Conservation (phyloP, 371 early-diverging fungal species). For the Hamiltosporidium magnivora region DNA sequence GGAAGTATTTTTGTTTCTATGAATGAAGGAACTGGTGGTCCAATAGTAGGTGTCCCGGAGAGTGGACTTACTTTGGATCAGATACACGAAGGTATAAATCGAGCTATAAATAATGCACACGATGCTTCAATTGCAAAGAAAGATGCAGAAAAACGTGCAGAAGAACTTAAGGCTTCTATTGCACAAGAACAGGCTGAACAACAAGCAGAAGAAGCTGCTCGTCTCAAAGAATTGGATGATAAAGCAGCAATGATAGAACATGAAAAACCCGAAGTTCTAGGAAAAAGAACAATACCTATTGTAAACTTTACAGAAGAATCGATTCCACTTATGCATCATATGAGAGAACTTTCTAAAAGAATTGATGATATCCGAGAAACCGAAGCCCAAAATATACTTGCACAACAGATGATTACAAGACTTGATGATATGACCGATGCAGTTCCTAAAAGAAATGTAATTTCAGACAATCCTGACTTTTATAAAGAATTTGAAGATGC, state of each 20-base stretch:
- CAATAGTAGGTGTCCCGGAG: not conserved
- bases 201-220: slow-evolving; percentile 4
- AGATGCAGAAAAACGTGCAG: not conserved
- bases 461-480: slow-evolving; percentile 2
- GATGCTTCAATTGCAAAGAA: slow-evolving; percentile 11
- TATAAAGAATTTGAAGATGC: slow-evolving; percentile 7
- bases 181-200: slow-evolving; percentile 3
- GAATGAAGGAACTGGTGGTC: not conserved
- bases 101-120: not conserved
- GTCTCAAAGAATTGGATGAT: slow-evolving; percentile 6
- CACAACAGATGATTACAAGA: slow-evolving; percentile 9
- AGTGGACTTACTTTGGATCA: not conserved
- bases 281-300: slow-evolving; percentile 17
- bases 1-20: slow-evolving; percentile 1
- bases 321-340: slow-evolving; percentile 10
- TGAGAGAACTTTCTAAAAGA: not conserved
- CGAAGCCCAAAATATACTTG: slow-evolving; percentile 2
- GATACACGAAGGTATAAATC: slow-evolving; percentile 7
- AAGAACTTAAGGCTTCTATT: not conserved
- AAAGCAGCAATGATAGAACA: slow-evolving; percentile 6
- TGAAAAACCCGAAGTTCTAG: slow-evolving; percentile 11
- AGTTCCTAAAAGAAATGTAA: not conserved
- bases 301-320: slow-evolving; percentile 17
- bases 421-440: slow-evolving; percentile 17
- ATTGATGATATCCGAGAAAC: slow-evolving; percentile 12